phyloP scores from a whole-genome alignment of 805 yeast species.

The Spathaspora sp. region DNA sequence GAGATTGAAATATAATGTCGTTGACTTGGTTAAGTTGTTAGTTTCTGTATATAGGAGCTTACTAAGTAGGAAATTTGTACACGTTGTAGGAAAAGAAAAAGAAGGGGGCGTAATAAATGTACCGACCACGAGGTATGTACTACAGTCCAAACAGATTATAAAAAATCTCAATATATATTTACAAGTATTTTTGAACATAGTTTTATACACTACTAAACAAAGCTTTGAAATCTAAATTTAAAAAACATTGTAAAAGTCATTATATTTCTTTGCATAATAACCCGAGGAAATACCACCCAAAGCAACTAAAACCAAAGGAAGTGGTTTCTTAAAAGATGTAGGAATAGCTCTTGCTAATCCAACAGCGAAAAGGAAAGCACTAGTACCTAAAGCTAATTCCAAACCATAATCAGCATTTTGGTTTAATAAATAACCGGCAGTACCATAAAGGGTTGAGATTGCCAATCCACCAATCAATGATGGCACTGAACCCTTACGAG shows the following conservation, averaged over 20 bases:
- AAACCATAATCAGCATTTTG: conserved; percentile 77
- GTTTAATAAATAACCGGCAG: conserved; percentile 70
- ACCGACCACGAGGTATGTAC: neutral
- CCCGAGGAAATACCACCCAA: conserved; percentile 62
- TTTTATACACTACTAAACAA: neutral
- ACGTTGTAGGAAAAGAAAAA: neutral
- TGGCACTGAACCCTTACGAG: conserved; percentile 68
- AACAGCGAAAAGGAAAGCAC: conserved; percentile 62
- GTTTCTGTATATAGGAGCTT: neutral
- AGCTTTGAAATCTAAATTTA: neutral
- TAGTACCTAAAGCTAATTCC: conserved; percentile 73
- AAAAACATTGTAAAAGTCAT: conserved; percentile 54
- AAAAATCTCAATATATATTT: too few species aligned
- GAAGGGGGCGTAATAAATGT: too few species aligned
- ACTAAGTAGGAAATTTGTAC: neutral
- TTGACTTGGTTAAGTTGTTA: too few species aligned
- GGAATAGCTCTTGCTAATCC: conserved; percentile 70
- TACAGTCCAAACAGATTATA: too few species aligned
- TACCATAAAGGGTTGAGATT: conserved; percentile 57
- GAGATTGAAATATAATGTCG: too few species aligned
- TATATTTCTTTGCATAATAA: conserved; percentile 74
- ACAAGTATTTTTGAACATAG: neutral
- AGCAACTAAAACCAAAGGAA: conserved; percentile 63
- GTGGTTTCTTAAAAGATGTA: conserved; percentile 61
- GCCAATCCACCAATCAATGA: conserved; percentile 75